Percentiles rank a stretch among this genome's conserved stretches.
Evolutionary conservation across 2,329 filamentous ascomycete genomes (phyloP).

Genomic region (Diaporthe citrichinensis): DNA sequence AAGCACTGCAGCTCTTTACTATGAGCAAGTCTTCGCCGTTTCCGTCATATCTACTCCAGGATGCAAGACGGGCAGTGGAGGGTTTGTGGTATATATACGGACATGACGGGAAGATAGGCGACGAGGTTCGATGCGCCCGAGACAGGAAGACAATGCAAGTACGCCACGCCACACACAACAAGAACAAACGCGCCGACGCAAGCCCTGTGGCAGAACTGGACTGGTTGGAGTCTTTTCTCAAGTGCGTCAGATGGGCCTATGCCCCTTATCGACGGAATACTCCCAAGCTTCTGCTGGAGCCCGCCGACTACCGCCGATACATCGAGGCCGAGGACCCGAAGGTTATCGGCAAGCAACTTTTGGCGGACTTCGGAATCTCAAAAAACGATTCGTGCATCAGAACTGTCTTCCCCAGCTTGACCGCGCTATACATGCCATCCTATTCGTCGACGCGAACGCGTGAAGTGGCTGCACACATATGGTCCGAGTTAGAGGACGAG

Average conservation of each 20-base stretch:
- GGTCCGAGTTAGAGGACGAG: not conserved
- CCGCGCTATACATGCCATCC: slow-evolving; percentile 14
- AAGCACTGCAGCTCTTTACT: slow-evolving; percentile 10
- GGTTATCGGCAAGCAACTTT: not conserved
- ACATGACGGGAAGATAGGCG: not conserved
- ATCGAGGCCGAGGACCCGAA: not conserved
- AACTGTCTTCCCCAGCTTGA: slow-evolving; percentile 9
- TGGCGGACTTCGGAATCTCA: not conserved
- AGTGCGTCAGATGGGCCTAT: not conserved
- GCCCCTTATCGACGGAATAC: no score
- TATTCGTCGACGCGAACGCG: not conserved
- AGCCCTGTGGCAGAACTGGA: not conserved
- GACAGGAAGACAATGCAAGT: slow-evolving; percentile 1
- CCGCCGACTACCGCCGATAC: not conserved
- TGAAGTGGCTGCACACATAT: not conserved
- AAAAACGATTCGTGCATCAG: not conserved
- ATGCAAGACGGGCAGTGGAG: slow-evolving; percentile 12
- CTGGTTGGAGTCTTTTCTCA: slow-evolving; percentile 2
- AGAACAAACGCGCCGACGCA: not conserved
- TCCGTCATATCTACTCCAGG: not conserved
- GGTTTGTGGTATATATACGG: not conserved
- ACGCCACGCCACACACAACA: not conserved
- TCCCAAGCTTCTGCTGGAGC: not conserved
- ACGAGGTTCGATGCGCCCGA: not conserved
- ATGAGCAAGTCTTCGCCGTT: not conserved